phyloP scores from a whole-genome alignment of 2,329 filamentous ascomycete species.

The Calycina marina region DNA sequence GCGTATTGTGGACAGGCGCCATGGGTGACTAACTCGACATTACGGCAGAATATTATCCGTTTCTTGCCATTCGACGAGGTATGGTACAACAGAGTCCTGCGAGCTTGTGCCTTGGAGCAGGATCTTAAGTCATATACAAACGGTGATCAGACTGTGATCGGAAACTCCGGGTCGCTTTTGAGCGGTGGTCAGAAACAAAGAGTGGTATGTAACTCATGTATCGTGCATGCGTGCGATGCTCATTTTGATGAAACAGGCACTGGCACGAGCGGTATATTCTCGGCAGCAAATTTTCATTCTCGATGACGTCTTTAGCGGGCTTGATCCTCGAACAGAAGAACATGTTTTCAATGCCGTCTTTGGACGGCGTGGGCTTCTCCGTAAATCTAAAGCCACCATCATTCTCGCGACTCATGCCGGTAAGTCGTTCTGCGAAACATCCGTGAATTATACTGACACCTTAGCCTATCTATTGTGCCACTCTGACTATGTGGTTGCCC shows the following conservation, averaged over 20 bases:
- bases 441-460: conserved; percentile 26
- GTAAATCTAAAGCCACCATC: conserved; percentile 20
- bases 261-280: background rate
- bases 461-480: conserved; percentile 11
- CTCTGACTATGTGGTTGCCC: conserved; percentile 13
- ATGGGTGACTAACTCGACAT: conserved; percentile 28
- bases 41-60: conserved; percentile 28
- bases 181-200: conserved; percentile 19
- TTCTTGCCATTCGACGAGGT: conserved; percentile 14
- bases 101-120: conserved; percentile 13
- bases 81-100: conserved; percentile 16
- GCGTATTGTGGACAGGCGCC: conserved; percentile 30
- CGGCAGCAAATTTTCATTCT: background rate
- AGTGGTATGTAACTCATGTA: too few species aligned
- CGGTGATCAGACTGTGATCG: conserved; percentile 18
- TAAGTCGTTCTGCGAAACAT: too few species aligned
- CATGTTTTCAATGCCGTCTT: background rate
- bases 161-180: conserved; percentile 20
- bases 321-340: background rate
- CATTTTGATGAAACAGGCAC: too few species aligned
- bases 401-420: conserved; percentile 16
- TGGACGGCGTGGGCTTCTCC: conserved; percentile 2
- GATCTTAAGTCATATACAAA: conserved; percentile 14
- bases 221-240: too few species aligned
- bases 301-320: background rate